Percentiles rank a stretch among this genome's conserved stretches.
These are phyloP conservation scores for Fusarium sp. DNA, from an alignment of 2,329 filamentous ascomycete genomes.

Conservation along the genomic window DNA sequence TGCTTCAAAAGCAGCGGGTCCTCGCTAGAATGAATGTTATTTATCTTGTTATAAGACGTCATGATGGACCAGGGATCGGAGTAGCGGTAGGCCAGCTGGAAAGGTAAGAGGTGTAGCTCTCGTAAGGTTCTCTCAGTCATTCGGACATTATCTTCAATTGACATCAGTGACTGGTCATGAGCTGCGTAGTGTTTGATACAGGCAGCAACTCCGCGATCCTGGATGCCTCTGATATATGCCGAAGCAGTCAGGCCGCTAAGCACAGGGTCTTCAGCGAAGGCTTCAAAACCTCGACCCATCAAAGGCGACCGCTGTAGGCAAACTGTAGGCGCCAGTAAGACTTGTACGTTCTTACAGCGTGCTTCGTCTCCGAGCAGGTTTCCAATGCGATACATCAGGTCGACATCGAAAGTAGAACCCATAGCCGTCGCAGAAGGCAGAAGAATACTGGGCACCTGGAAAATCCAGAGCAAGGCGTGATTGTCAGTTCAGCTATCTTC, in stretches of 20 bases:
- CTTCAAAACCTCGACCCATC: slow-evolving; percentile 58
- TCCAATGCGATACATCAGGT: slow-evolving; percentile 67
- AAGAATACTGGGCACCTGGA: too few species aligned
- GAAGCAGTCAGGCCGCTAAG: slow-evolving; percentile 54
- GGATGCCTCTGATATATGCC: slow-evolving; percentile 52
- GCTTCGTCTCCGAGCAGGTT: slow-evolving; percentile 66
- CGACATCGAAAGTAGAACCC: slow-evolving; percentile 64
- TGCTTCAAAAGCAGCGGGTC: slow-evolving; percentile 22
- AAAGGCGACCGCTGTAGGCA: slow-evolving; percentile 58
- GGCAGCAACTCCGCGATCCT: slow-evolving; percentile 54
- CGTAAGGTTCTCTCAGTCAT: slow-evolving; percentile 27
- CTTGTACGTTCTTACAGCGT: slow-evolving; percentile 8
- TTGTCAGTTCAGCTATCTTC: too few species aligned
- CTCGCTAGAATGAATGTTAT: slow-evolving; percentile 53
- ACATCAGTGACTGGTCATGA: slow-evolving; percentile 52
- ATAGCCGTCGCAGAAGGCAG: too few species aligned
- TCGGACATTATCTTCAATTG: slow-evolving; percentile 31
- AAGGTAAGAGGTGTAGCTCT: slow-evolving; percentile 51
- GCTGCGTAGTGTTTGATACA: slow-evolving; percentile 59
- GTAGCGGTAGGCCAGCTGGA: slow-evolving; percentile 54
- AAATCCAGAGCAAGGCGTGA: too few species aligned
- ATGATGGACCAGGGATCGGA: slow-evolving; percentile 54
- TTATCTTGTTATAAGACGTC: slow-evolving; percentile 53
- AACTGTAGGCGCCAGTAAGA: slow-evolving; percentile 41
- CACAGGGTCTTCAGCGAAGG: slow-evolving; percentile 57